Percentiles rank a stretch among this genome's conserved stretches.
Conservation (phyloP, 169 alveolate genomes). For the Plasmodium fragile region DNA sequence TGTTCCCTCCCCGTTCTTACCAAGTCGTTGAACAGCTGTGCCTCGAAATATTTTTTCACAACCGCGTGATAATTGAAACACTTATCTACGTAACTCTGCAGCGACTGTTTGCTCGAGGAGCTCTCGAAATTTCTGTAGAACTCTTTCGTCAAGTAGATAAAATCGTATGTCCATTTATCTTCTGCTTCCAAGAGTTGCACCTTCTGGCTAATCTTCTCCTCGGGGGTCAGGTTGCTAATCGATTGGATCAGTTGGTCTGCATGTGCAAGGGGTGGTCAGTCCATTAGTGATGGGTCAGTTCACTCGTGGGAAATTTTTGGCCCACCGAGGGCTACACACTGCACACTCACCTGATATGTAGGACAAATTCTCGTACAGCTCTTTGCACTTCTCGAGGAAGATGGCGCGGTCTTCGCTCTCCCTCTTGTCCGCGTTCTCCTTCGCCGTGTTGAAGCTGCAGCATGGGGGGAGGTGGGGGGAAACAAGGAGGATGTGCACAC, state of each 20-base stretch:
- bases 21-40: conserved; percentile 5
- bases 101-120: not conserved
- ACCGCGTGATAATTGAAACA: conserved; percentile 57
- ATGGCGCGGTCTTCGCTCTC: not conserved
- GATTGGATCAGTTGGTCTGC: conserved; percentile 34
- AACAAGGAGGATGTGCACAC: not conserved
- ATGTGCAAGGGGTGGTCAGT: not conserved
- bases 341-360: conserved; percentile 43
- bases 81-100: conserved; percentile 39
- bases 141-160: conserved; percentile 62
- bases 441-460: conserved; percentile 28
- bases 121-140: conserved; percentile 46
- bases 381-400: conserved; percentile 28
- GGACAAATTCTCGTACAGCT: conserved; percentile 63
- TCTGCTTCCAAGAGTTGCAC: conserved; percentile 29
- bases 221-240: not conserved
- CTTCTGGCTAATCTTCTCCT: conserved; percentile 16
- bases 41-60: conserved; percentile 41
- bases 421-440: conserved; percentile 10
- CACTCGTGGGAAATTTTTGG: not conserved
- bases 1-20: conserved; percentile 14
- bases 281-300: not conserved
- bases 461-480: not conserved
- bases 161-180: conserved; percentile 71
- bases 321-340: not conserved